phyloP scores from a whole-genome alignment of 768 basidiomycete genomes.

The Peribolospora baueri region DNA sequence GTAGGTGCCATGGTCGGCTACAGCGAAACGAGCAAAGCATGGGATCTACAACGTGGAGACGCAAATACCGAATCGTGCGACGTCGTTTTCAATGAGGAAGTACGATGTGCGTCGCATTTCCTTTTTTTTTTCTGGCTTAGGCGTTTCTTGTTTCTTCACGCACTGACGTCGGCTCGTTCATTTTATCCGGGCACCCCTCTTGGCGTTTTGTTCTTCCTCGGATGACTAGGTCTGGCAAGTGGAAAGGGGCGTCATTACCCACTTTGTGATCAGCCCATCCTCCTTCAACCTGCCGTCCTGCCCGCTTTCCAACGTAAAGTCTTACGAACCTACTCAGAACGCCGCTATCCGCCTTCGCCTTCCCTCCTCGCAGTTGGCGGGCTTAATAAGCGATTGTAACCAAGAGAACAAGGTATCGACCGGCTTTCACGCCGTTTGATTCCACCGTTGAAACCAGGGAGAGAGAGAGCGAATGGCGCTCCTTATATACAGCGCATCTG shows the following conservation, averaged over 20 bases:
- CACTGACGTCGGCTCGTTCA: too few relatives aligned
- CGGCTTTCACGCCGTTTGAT: too few relatives aligned
- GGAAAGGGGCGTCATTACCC: constrained; percentile 32
- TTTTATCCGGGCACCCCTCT: neutral
- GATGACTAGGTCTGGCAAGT: constrained; percentile 46
- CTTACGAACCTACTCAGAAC: constrained; percentile 56
- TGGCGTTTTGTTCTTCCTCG: neutral
- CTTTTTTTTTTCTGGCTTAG: neutral
- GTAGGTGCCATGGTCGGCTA: too few relatives aligned
- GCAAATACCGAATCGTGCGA: too few relatives aligned
- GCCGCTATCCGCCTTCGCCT: constrained; percentile 44
- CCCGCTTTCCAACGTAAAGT: constrained; percentile 41
- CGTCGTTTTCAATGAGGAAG: too few relatives aligned
- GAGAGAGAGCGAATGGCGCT: too few relatives aligned
- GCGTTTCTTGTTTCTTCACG: neutral
- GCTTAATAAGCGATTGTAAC: too few relatives aligned
- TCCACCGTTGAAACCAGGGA: too few relatives aligned
- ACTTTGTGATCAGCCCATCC: constrained; percentile 34
- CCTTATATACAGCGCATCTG: too few relatives aligned
- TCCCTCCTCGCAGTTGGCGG: constrained; percentile 20
- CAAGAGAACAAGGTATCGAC: too few relatives aligned
- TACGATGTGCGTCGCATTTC: constrained; percentile 31
- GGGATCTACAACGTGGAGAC: too few relatives aligned
- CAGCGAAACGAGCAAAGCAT: too few relatives aligned
- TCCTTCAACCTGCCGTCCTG: constrained; percentile 53